phyloP scores from a whole-genome alignment of 495 filamentous ascomycete species.

The Hypoxylon crocopeplum region DNA sequence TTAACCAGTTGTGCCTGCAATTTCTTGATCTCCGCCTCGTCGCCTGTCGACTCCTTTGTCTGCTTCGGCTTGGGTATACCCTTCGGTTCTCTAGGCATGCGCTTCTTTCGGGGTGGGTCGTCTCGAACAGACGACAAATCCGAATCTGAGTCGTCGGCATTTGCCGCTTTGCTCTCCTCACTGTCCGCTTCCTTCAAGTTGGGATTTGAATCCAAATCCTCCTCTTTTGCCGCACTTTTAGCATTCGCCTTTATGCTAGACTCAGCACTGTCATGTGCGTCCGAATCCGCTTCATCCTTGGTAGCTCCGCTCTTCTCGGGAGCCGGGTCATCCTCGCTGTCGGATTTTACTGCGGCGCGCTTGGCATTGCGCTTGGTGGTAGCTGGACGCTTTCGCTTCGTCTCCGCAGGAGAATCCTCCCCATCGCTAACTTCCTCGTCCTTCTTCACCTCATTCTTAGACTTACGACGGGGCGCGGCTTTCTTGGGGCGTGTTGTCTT shows the following conservation, averaged over 20 bases:
- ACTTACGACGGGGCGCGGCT: constrained; percentile 29
- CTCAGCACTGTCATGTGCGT: constrained; percentile 16
- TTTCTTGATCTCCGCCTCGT: constrained; percentile 86
- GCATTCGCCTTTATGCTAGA: constrained; percentile 32
- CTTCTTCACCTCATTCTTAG: constrained; percentile 23
- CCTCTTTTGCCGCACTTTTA: constrained; percentile 31
- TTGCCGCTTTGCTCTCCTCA: constrained; percentile 33
- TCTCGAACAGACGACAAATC: constrained; percentile 82
- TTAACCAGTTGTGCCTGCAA: constrained; percentile 87
- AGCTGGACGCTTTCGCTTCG: constrained; percentile 36
- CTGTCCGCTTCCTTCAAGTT: constrained; percentile 24
- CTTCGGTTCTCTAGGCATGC: constrained; percentile 34
- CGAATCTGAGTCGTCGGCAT: constrained; percentile 69
- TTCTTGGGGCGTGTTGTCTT: constrained; percentile 40
- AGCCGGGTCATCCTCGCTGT: constrained; percentile 45
- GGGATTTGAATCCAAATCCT: constrained; percentile 29
- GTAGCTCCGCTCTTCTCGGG: constrained; percentile 41
- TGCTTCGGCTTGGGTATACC: constrained; percentile 25
- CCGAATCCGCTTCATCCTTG: constrained; percentile 30
- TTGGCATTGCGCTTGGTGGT: constrained; percentile 40
- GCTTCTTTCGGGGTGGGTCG: constrained; percentile 61
- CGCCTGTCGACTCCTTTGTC: constrained; percentile 61
- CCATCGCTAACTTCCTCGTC: constrained; percentile 28
- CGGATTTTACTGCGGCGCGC: constrained; percentile 36
- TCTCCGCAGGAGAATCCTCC: constrained; percentile 27